Evolutionary conservation across 345 rosid genomes (phyloP).

Genomic region (Eucalyptus guilfoylei): DNA sequence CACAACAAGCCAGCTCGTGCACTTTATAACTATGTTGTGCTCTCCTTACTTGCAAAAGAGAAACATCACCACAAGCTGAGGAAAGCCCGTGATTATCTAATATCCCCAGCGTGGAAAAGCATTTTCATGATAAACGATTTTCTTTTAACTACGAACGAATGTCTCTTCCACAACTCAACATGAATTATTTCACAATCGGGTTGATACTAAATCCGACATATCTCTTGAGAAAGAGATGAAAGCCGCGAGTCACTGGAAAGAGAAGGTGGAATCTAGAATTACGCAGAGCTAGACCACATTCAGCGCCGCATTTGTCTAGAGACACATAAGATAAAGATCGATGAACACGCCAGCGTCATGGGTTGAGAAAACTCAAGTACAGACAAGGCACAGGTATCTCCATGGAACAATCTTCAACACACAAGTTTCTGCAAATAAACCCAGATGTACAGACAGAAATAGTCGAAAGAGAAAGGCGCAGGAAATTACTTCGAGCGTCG

Average conservation of each 20-base stretch:
- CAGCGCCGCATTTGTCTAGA: neutral
- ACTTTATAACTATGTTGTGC: neutral
- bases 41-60: neutral
- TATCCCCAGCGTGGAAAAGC: neutral
- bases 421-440: neutral
- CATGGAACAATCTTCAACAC: neutral
- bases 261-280: neutral
- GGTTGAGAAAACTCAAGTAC: neutral
- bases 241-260: neutral
- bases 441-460: neutral
- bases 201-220: neutral
- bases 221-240: neutral
- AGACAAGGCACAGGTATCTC: neutral
- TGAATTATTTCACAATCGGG: neutral
- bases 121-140: neutral
- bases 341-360: neutral
- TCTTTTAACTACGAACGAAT: neutral
- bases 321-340: neutral
- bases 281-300: neutral
- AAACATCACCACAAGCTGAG: neutral
- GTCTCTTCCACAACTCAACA: neutral
- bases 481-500: conserved; percentile 58
- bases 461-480: neutral
- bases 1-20: neutral
- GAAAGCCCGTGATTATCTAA: neutral